Evolutionary conservation across 768 basidiomycete species (phyloP).

Genomic region (Boletus rubroflammeus): DNA sequence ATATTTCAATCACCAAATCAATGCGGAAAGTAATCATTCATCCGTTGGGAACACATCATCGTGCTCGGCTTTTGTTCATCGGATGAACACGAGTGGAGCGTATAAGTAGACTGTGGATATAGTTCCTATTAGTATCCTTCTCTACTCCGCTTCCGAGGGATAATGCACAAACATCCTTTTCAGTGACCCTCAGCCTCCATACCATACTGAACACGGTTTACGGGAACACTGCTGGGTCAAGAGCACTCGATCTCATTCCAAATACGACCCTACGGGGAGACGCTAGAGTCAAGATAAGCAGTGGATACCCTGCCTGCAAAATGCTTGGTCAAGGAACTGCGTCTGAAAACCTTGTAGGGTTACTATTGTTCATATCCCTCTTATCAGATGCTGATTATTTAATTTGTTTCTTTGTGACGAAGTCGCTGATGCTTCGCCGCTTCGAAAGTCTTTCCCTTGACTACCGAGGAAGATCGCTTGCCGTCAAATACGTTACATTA

Average conservation of each 20-base stretch:
- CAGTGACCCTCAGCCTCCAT: neutral
- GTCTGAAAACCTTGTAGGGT: conserved; percentile 1
- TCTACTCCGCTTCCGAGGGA: neutral
- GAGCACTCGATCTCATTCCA: conserved; percentile 3
- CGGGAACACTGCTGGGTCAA: neutral
- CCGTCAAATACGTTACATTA: too few species aligned
- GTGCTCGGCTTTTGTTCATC: too few species aligned
- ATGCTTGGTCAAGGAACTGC: neutral
- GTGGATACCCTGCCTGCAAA: neutral
- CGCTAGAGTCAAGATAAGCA: conserved; percentile 5
- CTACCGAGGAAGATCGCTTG: neutral
- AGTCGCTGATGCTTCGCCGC: neutral
- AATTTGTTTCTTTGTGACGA: neutral
- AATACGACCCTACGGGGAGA: neutral
- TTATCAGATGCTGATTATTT: neutral
- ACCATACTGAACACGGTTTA: neutral
- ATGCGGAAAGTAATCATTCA: neutral
- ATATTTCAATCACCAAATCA: neutral
- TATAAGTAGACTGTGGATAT: too few species aligned
- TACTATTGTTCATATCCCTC: neutral
- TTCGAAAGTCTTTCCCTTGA: neutral
- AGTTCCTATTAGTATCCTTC: neutral
- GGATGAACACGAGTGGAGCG: neutral
- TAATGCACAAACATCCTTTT: neutral
- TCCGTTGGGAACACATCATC: neutral